A percentile compares a stretch with the other conserved stretches of the same genome.
Conservation (phyloP, 352 stramenopile genomes). For the Pythium brassicae region DNA sequence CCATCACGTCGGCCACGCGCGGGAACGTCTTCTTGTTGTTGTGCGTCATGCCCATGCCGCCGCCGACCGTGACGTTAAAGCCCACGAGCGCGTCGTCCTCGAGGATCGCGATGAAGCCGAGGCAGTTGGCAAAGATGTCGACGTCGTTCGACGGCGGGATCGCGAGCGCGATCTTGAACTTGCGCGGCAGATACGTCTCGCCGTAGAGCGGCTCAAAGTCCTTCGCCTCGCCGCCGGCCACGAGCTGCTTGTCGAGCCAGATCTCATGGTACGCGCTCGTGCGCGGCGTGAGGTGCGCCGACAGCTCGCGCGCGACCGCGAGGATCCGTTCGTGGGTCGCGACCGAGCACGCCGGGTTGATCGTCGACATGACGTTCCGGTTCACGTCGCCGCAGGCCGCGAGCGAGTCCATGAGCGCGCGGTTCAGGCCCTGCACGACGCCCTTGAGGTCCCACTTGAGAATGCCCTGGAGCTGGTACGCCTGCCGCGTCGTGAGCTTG, state of each 20-base stretch:
- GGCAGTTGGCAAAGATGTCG: slow-evolving; percentile 97
- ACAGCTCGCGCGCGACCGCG: slow-evolving; percentile 84
- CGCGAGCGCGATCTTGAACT: slow-evolving; percentile 99
- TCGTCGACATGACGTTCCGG: slow-evolving; percentile 96
- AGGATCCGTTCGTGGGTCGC: slow-evolving; percentile 85
- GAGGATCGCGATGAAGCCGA: slow-evolving; percentile 94
- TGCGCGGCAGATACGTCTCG: slow-evolving; percentile 95
- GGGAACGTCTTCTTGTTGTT: slow-evolving; percentile 98
- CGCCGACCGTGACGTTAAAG: slow-evolving; percentile 97
- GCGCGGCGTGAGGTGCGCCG: slow-evolving; percentile 92
- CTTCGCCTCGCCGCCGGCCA: slow-evolving; percentile 88
- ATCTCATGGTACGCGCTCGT: slow-evolving; percentile 96
- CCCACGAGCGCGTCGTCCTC: slow-evolving; percentile 79
- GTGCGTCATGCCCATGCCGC: slow-evolving; percentile 97
- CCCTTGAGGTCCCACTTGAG: slow-evolving; percentile 97
- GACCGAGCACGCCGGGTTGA: slow-evolving; percentile 85
- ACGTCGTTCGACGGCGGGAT: slow-evolving; percentile 97
- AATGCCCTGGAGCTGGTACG: slow-evolving; percentile 96
- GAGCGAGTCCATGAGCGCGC: slow-evolving; percentile 91
- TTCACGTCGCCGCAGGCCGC: slow-evolving; percentile 96
- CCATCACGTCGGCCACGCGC: slow-evolving; percentile 93
- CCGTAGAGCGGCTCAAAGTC: slow-evolving; percentile 98
- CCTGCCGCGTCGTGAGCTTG: slow-evolving; percentile 95
- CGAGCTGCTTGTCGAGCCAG: slow-evolving; percentile 97
- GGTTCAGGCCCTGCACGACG: slow-evolving; percentile 92